phyloP scores from a whole-genome alignment of 768 basidiomycete species.

The Obba rivulosa region DNA sequence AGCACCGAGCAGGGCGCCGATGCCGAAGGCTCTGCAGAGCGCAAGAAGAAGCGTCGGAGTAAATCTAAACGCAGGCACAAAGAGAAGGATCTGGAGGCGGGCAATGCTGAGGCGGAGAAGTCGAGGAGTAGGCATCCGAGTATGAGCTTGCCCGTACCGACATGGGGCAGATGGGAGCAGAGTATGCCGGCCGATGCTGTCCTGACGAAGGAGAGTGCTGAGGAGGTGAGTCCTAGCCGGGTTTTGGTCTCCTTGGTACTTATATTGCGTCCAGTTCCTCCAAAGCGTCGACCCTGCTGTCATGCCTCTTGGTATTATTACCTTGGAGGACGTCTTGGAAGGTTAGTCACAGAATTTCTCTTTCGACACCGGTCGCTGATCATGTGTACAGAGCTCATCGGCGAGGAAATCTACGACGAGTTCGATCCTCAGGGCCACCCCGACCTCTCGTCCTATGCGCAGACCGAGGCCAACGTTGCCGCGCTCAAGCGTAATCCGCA shows the following conservation, averaged over 20 bases:
- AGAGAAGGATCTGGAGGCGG: constrained; percentile 27
- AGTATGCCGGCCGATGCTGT: constrained; percentile 88
- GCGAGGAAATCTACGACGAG: constrained; percentile 91
- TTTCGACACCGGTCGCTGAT: neutral
- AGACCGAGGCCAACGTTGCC: constrained; percentile 9
- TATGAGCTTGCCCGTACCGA: constrained; percentile 21
- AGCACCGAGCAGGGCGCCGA: constrained; percentile 13
- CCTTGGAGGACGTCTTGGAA: constrained; percentile 89
- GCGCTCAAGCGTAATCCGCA: constrained; percentile 13
- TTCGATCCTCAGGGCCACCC: constrained; percentile 68
- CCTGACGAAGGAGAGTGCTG: constrained; percentile 65
- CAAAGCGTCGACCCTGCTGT: constrained; percentile 77
- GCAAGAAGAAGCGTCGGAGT: constrained; percentile 10
- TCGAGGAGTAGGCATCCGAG: constrained; percentile 18
- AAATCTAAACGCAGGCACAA: constrained; percentile 22
- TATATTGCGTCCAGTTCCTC: constrained; percentile 49
- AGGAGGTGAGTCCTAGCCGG: constrained; percentile 47
- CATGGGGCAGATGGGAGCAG: constrained; percentile 48
- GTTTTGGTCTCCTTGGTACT: neutral
- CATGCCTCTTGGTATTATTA: constrained; percentile 87
- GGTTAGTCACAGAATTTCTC: constrained; percentile 34
- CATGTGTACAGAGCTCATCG: constrained; percentile 66
- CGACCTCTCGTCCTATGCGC: constrained; percentile 19
- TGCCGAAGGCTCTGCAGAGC: neutral
- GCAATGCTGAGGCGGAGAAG: constrained; percentile 17